Conservation (phyloP, 331 rosid species). For the Malus hybrid region DNA sequence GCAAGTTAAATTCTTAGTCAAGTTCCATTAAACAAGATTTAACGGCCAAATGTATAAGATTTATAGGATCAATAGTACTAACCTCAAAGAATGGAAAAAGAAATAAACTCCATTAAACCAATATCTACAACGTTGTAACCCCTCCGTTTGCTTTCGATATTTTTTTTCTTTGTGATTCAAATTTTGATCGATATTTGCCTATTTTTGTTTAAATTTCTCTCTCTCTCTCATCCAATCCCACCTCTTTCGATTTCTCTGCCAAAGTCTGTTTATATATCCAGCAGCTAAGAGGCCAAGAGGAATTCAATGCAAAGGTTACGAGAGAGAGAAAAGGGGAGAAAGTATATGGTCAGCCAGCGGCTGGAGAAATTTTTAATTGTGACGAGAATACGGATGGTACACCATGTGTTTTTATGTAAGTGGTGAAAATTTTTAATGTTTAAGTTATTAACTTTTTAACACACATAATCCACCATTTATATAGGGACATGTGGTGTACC, state of each 20-base stretch:
- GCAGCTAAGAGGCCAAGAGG: background rate
- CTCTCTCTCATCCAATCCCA: slow-evolving; percentile 4
- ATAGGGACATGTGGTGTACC: too few relatives aligned
- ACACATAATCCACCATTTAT: too few relatives aligned
- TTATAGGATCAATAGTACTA: background rate
- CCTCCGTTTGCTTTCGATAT: background rate
- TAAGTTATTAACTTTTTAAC: too few relatives aligned
- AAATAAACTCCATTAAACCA: background rate
- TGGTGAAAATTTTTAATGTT: too few relatives aligned
- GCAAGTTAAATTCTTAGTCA: too few relatives aligned
- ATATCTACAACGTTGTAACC: background rate
- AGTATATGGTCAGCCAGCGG: slow-evolving; percentile 7
- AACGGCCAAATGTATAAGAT: too few relatives aligned
- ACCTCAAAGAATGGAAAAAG: slow-evolving; percentile 14
- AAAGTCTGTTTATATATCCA: background rate
- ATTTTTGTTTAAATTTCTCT: background rate
- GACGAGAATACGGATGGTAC: too few relatives aligned
- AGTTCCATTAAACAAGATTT: too few relatives aligned
- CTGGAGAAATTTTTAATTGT: background rate
- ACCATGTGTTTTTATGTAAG: too few relatives aligned
- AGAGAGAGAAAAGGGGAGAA: background rate
- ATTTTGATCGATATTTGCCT: background rate
- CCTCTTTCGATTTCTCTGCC: slow-evolving; percentile 14
- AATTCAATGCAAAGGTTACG: slow-evolving; percentile 1
- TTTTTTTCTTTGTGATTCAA: background rate